Percentiles rank a stretch among this genome's conserved stretches.
Evolutionary conservation across 2,329 filamentous ascomycete genomes (phyloP).

Genomic region (Colletotrichum gigasporum): DNA sequence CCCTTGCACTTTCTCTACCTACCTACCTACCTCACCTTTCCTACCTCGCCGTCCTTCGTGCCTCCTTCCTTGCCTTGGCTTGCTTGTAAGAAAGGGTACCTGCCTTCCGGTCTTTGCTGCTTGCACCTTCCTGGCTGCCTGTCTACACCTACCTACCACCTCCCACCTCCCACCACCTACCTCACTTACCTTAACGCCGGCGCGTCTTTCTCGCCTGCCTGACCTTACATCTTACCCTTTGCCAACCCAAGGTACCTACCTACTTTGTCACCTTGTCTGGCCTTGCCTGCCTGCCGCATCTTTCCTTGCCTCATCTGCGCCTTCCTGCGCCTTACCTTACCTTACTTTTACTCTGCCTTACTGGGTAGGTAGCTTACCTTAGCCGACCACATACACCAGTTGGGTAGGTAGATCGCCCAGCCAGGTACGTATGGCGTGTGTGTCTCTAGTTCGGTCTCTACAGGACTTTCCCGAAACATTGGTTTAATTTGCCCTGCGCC

Average conservation of each 20-base stretch:
- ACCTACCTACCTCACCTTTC: background rate
- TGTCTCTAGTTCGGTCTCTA: background rate
- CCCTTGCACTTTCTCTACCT: background rate
- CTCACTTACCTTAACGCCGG: background rate
- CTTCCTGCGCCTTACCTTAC: background rate
- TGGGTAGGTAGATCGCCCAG: background rate
- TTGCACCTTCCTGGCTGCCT: no score
- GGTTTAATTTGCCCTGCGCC: background rate
- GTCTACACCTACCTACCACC: no score
- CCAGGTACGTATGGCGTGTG: background rate
- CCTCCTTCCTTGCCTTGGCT: background rate
- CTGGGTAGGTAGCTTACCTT: background rate
- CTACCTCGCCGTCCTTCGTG: no score
- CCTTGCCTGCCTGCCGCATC: background rate
- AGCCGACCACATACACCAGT: no score
- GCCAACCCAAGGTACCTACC: background rate
- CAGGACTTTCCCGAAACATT: constrained; percentile 7
- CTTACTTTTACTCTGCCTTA: background rate
- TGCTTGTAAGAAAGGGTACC: background rate
- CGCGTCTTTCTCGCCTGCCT: background rate
- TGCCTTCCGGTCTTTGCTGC: no score
- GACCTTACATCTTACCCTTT: background rate
- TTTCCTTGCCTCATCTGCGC: background rate
- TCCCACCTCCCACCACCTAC: background rate
- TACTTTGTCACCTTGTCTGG: no score